These are phyloP conservation scores for Medicago arabica DNA, from an alignment of 306 rosid species.

Conservation along the genomic window DNA sequence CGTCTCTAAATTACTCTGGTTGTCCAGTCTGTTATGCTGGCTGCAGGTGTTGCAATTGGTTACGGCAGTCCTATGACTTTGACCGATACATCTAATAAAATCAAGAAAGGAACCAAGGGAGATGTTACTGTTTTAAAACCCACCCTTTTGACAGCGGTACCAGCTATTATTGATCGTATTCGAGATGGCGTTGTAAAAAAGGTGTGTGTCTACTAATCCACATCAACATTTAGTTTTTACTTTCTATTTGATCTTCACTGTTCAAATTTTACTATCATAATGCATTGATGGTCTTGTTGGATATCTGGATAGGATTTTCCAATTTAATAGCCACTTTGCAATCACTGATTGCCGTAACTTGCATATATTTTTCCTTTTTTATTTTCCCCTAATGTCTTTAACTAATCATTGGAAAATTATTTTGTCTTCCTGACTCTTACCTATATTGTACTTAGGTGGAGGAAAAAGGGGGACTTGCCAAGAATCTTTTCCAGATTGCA, in stretches of 20 bases:
- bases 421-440: slow-evolving; percentile 25
- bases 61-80: slow-evolving; percentile 80
- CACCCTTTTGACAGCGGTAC: slow-evolving; percentile 82
- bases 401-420: neutral
- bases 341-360: neutral
- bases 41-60: slow-evolving; percentile 78
- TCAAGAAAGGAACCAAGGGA: slow-evolving; percentile 93
- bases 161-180: slow-evolving; percentile 89
- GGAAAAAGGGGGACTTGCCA: slow-evolving; percentile 67
- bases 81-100: slow-evolving; percentile 80
- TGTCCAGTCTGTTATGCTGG: slow-evolving; percentile 83
- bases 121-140: slow-evolving; percentile 79
- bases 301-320: slow-evolving; percentile 31
- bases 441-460: slow-evolving; percentile 64
- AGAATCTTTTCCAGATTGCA: slow-evolving; percentile 66
- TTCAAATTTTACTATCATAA: slow-evolving; percentile 2
- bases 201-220: slow-evolving; percentile 50
- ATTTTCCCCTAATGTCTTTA: neutral
- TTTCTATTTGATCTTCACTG: neutral
- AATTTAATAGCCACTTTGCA: slow-evolving; percentile 20
- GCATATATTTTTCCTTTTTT: neutral
- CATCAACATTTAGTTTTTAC: slow-evolving; percentile 12
- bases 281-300: slow-evolving; percentile 5
- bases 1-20: slow-evolving; percentile 45
- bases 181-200: slow-evolving; percentile 87